Base-by-base conservation (phyloP, 2,329 filamentous ascomycete species). In the Phaeosphaeriaceae sp. region DNA sequence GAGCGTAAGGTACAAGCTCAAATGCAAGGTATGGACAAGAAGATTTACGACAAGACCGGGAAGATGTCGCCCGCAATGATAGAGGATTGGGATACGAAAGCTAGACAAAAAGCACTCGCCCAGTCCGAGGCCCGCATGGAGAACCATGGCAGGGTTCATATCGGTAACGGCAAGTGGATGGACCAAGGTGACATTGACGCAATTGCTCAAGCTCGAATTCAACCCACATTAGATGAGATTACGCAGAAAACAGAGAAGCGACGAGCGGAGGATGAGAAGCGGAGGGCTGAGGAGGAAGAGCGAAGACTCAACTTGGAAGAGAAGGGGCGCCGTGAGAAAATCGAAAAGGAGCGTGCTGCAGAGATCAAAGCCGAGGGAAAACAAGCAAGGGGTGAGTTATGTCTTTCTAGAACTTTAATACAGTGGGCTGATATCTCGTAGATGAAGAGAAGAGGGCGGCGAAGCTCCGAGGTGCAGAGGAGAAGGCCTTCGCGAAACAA, bases 151-250 rank as follows among this genome's bases (percentile, higher is more conserved):
- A 80, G 77, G 63, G 76, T 84, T 59, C 82, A 94, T 56, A 84
- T 97, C 46, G 92, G 93, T 4, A 87, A 88, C 36, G 90, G 91
- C 6, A 90, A 84, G 64, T 92, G 87, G 64, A 86, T 97, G 78
- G 84, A 91, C 30, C 85, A 88, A 60, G 80, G 84, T 4, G 89
- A 92, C 39, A 85, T 97, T 13, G 86, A 97, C 56, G 85, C 84
- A 5, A 89, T 96, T 58, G 92, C 92, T 2, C 82, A 85, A 11
- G 84, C 82, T 37, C 85, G 87, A 58, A 83, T 97, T 13, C 89
- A 93, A 69, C 92, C 92, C 4, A 85, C 94, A 0, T 72, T 97
- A 5, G 87, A 96, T 58, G 89, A 95, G 57, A 94, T 97, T 54
- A 86, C 87, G 44, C 86, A 89, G 42, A 89, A 87, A 66, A 89